Evolutionary conservation across 257 asterid genomes (phyloP).

Genomic region (Parsonsia alboflavescens): DNA sequence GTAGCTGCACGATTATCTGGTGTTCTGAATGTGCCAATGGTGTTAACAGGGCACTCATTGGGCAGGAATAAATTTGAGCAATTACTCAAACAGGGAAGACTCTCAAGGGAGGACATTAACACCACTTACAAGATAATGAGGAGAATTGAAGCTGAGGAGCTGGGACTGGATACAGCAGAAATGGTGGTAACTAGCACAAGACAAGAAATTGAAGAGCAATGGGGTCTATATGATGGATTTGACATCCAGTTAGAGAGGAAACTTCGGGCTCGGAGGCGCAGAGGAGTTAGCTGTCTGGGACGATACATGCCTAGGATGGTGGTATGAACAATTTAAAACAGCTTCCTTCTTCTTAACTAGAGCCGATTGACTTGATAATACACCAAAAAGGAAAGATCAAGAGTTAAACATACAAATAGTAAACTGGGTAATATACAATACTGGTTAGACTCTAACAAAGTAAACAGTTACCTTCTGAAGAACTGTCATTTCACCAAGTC

Average conservation of each 20-base stretch:
- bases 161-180: conserved; percentile 56
- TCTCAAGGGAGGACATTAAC: conserved; percentile 54
- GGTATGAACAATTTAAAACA: conserved; percentile 29
- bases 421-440: background rate
- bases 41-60: conserved; percentile 57
- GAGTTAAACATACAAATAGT: background rate
- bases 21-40: conserved; percentile 58
- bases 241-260: conserved; percentile 60
- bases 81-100: conserved; percentile 58
- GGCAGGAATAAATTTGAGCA: conserved; percentile 70
- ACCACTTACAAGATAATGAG: conserved; percentile 53
- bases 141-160: conserved; percentile 63
- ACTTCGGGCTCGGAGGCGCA: conserved; percentile 47
- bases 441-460: background rate
- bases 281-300: conserved; percentile 64
- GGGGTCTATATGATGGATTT: conserved; percentile 69
- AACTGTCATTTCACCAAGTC: background rate
- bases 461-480: background rate
- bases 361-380: background rate
- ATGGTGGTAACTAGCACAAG: conserved; percentile 64
- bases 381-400: background rate
- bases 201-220: conserved; percentile 70
- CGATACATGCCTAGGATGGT: conserved; percentile 71
- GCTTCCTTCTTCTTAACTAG: background rate
- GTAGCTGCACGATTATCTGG: conserved; percentile 55